These are phyloP conservation scores for Physcomitrium patens DNA, from an alignment of 225 moss, liverwort and hornwort species.

Conservation along the genomic window DNA sequence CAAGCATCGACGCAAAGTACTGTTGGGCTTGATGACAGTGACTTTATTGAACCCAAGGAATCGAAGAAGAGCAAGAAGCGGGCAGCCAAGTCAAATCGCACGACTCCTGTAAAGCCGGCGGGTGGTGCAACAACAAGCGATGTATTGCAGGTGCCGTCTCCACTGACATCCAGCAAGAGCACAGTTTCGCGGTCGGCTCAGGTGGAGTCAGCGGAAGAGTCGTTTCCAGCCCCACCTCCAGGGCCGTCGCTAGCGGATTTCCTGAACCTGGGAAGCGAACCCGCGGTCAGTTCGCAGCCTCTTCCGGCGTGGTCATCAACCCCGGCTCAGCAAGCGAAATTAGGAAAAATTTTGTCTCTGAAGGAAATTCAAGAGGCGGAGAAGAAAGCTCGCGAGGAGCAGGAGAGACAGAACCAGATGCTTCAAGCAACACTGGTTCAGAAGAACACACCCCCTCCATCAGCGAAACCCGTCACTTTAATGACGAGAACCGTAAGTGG, in stretches of 20 bases:
- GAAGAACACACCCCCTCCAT: constrained; percentile 42
- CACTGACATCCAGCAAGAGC: constrained; percentile 50
- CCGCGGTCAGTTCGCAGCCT: constrained; percentile 46
- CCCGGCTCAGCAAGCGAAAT: constrained; percentile 67
- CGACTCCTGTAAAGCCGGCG: constrained; percentile 37
- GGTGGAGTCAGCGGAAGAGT: constrained; percentile 53
- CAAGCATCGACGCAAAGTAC: constrained; percentile 32
- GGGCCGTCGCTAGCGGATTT: constrained; percentile 68
- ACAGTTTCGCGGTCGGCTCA: constrained; percentile 44
- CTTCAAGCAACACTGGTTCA: constrained; percentile 53
- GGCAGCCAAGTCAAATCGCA: constrained; percentile 64
- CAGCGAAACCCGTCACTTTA: constrained; percentile 73
- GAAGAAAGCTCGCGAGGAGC: constrained; percentile 86
- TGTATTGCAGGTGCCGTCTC: constrained; percentile 41
- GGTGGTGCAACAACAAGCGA: constrained; percentile 43
- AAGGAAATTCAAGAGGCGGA: constrained; percentile 99
- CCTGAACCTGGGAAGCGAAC: constrained; percentile 60
- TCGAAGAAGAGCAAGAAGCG: constrained; percentile 76
- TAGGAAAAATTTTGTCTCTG: constrained; percentile 76
- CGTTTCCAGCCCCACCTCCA: constrained; percentile 52
- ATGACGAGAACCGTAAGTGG: constrained; percentile 85
- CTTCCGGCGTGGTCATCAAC: constrained; percentile 80
- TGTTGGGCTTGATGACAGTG: constrained; percentile 58
- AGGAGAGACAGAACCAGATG: constrained; percentile 75
- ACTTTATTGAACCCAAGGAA: constrained; percentile 76